A percentile compares a stretch with the other conserved stretches of the same genome.
These are phyloP conservation scores for Solanum clarkiae DNA, from an alignment of 257 asterid genomes.

Conservation along the genomic window DNA sequence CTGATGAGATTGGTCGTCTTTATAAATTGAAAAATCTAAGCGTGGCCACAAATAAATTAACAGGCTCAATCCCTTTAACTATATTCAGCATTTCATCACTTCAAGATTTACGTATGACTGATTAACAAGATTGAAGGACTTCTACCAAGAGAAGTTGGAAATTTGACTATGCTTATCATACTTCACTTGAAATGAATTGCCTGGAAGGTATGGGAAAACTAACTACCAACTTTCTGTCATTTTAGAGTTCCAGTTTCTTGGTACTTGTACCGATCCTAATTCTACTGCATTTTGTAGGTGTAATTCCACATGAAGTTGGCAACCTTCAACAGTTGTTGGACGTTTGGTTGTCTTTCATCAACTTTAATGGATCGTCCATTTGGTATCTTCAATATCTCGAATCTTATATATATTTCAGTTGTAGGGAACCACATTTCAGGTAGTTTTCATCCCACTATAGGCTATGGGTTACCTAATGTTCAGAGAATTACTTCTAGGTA, in stretches of 20 bases:
- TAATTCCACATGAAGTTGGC: slow-evolving; percentile 14
- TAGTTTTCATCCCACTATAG: slow-evolving; percentile 6
- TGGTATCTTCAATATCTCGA: slow-evolving; percentile 9
- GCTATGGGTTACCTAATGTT: not conserved
- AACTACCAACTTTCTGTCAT: no score
- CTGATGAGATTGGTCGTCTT: not conserved
- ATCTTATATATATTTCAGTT: not conserved
- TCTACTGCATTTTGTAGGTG: slow-evolving; percentile 1
- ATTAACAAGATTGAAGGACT: not conserved
- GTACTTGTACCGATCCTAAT: not conserved
- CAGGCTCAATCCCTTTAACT: slow-evolving; percentile 7
- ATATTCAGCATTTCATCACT: slow-evolving; percentile 10
- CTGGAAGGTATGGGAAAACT: slow-evolving; percentile 3
- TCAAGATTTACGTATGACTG: not conserved
- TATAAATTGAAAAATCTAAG: not conserved
- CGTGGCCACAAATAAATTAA: not conserved
- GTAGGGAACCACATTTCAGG: slow-evolving; percentile 15
- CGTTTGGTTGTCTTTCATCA: not conserved
- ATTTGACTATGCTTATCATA: not conserved
- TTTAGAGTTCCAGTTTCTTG: not conserved
- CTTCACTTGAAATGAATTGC: slow-evolving; percentile 6
- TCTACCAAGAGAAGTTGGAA: not conserved
- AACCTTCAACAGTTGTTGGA: not conserved
- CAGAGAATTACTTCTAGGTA: not conserved
- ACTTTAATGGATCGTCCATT: slow-evolving; percentile 9